These are phyloP conservation scores for Physcomitrium patens DNA, from an alignment of 225 moss, liverwort and hornwort genomes.

Conservation along the genomic window DNA sequence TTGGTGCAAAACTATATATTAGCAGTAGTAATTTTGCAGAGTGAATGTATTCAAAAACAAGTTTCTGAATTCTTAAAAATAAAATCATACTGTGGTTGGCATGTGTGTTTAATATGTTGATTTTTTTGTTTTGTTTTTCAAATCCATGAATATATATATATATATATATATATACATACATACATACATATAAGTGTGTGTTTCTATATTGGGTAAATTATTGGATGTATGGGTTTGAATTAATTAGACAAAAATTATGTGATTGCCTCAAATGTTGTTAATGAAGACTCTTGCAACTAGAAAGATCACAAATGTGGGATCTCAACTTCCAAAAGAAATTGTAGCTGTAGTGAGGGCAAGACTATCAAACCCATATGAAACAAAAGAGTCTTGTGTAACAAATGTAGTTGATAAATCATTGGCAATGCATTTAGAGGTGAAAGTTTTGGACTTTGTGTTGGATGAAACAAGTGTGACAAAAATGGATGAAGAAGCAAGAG, in stretches of 20 bases:
- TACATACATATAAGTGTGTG: no score
- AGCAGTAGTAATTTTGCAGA: no score
- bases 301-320: constrained; percentile 30
- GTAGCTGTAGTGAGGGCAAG: constrained; percentile 50
- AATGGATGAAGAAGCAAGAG: constrained; percentile 16
- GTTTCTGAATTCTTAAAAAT: background rate
- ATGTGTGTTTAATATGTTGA: background rate
- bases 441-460: constrained; percentile 45
- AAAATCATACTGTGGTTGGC: background rate
- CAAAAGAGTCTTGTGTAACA: no score
- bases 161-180: no score
- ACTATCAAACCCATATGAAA: constrained; percentile 7
- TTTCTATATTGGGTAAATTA: no score
- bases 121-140: no score
- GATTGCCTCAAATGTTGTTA: rapidly evolving
- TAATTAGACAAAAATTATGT: background rate
- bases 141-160: rapidly evolving
- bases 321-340: constrained; percentile 48
- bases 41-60: no score
- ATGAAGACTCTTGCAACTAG: constrained; percentile 31
- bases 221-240: no score
- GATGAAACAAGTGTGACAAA: constrained; percentile 28
- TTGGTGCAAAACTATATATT: background rate
- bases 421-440: constrained; percentile 52
- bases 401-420: constrained; percentile 38